These are phyloP conservation scores for Moringa oleifera DNA, from an alignment of 345 rosid species.

Conservation along the genomic window DNA sequence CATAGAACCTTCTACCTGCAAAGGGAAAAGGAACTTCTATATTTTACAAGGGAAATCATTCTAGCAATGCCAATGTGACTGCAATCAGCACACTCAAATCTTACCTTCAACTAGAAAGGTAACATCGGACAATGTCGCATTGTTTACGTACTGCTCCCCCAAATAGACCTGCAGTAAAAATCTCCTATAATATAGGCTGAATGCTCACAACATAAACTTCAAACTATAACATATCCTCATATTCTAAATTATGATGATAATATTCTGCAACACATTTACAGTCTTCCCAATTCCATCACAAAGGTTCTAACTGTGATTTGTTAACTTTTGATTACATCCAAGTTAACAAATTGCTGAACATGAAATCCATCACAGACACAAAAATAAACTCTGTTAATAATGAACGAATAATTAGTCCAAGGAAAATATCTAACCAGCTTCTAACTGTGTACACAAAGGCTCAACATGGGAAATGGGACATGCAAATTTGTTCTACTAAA, in stretches of 20 bases:
- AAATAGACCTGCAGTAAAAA: constrained; percentile 66
- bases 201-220: background rate
- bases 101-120: constrained; percentile 97
- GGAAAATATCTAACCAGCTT: background rate
- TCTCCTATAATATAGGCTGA: background rate
- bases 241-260: constrained; percentile 7
- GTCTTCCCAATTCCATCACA: too few species aligned
- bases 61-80: constrained; percentile 9
- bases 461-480: background rate
- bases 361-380: too few species aligned
- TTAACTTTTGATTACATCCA: too few species aligned
- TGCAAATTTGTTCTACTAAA: background rate
- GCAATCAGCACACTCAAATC: constrained; percentile 11
- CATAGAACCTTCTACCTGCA: constrained; percentile 90
- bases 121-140: constrained; percentile 83
- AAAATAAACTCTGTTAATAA: too few species aligned
- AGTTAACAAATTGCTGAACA: too few species aligned
- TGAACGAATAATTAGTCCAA: too few species aligned
- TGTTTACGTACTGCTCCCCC: constrained; percentile 95
- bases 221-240: background rate
- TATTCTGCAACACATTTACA: too few species aligned
- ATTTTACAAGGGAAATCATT: constrained; percentile 5
- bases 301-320: too few species aligned
- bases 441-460: background rate
- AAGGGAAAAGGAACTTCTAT: background rate